These are phyloP conservation scores for Aureobasidium leucospermi DNA, from an alignment of 2,329 filamentous ascomycete genomes.

Conservation along the genomic window DNA sequence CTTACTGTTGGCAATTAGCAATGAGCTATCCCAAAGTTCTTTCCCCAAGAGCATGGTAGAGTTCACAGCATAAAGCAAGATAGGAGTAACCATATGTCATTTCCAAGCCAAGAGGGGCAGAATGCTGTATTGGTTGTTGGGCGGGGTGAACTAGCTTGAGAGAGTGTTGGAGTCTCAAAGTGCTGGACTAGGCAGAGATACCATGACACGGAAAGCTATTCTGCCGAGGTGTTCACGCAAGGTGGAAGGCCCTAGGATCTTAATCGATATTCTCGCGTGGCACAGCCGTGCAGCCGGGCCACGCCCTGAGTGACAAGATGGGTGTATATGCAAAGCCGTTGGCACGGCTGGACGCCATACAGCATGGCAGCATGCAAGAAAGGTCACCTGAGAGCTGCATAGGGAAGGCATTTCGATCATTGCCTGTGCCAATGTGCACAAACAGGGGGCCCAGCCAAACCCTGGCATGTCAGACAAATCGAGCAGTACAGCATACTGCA, in stretches of 20 bases:
- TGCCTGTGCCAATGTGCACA: neutral
- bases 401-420: neutral
- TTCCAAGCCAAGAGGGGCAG: neutral
- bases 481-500: neutral
- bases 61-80: neutral
- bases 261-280: neutral
- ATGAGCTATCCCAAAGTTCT: neutral
- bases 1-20: neutral
- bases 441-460: neutral
- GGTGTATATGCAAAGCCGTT: neutral
- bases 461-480: neutral
- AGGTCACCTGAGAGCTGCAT: neutral
- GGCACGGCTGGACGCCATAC: neutral
- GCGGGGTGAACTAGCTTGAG: neutral
- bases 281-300: neutral
- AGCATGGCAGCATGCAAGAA: neutral
- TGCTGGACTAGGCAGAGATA: neutral
- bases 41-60: neutral
- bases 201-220: neutral
- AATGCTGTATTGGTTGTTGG: constrained; percentile 5
- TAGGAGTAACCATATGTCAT: neutral
- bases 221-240: neutral
- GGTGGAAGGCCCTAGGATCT: neutral
- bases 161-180: neutral
- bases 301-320: neutral